Conservation (phyloP, 768 basidiomycete genomes). For the Boletus sp. region DNA sequence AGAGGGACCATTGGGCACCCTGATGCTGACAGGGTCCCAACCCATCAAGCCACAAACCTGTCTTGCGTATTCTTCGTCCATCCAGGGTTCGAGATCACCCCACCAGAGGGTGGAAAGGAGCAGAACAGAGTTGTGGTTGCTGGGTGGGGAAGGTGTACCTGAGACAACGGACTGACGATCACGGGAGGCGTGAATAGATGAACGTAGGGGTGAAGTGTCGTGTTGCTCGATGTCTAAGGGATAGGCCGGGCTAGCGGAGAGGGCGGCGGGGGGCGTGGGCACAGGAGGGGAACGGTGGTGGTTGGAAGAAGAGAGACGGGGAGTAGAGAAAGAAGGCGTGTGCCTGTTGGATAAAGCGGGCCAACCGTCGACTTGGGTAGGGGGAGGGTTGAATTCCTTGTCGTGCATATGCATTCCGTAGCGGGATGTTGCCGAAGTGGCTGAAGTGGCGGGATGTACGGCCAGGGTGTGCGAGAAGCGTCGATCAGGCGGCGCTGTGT, state of each 20-base stretch:
- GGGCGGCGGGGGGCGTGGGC: conserved; percentile 22
- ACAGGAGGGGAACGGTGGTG: conserved; percentile 43
- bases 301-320: conserved; percentile 41
- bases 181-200: conserved; percentile 16
- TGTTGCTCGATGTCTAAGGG: conserved; percentile 25
- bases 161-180: conserved; percentile 15
- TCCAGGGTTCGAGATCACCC: conserved; percentile 91
- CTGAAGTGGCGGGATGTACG: conserved; percentile 16
- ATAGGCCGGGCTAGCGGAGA: conserved; percentile 16
- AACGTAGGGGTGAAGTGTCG: conserved; percentile 12
- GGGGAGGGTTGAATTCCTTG: conserved; percentile 34
- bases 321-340: conserved; percentile 23
- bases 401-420: conserved; percentile 37
- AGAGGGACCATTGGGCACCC: conserved; percentile 62
- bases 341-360: conserved; percentile 35
- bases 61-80: conserved; percentile 94
- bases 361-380: conserved; percentile 31
- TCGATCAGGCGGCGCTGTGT: conserved; percentile 23
- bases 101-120: conserved; percentile 75
- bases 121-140: conserved; percentile 29
- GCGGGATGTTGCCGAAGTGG: conserved; percentile 33
- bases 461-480: conserved; percentile 16
- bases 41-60: conserved; percentile 85
- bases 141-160: conserved; percentile 21
- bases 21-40: conserved; percentile 77